Base-by-base conservation (phyloP, 2,329 filamentous ascomycete genomes). In the Tolypocladium cylindrosporum region DNA sequence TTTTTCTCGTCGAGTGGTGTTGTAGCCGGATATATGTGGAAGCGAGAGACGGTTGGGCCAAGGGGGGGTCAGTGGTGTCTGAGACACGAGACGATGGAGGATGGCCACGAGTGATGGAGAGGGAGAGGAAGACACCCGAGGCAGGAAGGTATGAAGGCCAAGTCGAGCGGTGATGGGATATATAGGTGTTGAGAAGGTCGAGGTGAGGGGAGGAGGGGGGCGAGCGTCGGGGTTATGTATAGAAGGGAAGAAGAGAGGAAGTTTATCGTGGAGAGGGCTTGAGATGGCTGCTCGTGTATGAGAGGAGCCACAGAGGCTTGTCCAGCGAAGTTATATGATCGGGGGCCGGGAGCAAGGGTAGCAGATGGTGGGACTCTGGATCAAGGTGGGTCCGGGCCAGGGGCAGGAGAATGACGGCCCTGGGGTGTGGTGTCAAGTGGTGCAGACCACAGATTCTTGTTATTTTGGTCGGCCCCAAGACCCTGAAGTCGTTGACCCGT, bases 261-360 rank as follows among this genome's bases (percentile, higher is more conserved):
- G 51, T 43, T 41, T 34, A 52, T 55, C 45, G 27, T 24, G 45
- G 55, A 42, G 36, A 40, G 55, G 16, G 48, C 37, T 36, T 51
- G 48, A 36, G 27, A 51, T 51, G 48, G 9, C 48, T 31, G 48
- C 21, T 31, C 48, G 19, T 21, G 31, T 52, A 37, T n/a, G 48
- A 52, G 48, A 50, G 41, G 41, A 53, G 39, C 42, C 52, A 57
- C 50, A 55, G 50, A 59, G 55, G 55, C 54, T 54, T 54, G 56
- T 21, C 54, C 57, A 50, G 55, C 48, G 50, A 50, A 56, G 57
- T 55, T 56, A 56, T 56, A 56, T 59, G 58, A 59, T 59, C 58
- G 58, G 58, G 58, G 58, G 53, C 43, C 58, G 58, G 53, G 55
- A 60, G 58, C 53, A 54, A 56, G 58, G 58, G 58, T 55, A 50